Evolutionary conservation across 2,329 filamentous ascomycete species (phyloP).

Genomic region (Plectosphaerella plurivora): DNA sequence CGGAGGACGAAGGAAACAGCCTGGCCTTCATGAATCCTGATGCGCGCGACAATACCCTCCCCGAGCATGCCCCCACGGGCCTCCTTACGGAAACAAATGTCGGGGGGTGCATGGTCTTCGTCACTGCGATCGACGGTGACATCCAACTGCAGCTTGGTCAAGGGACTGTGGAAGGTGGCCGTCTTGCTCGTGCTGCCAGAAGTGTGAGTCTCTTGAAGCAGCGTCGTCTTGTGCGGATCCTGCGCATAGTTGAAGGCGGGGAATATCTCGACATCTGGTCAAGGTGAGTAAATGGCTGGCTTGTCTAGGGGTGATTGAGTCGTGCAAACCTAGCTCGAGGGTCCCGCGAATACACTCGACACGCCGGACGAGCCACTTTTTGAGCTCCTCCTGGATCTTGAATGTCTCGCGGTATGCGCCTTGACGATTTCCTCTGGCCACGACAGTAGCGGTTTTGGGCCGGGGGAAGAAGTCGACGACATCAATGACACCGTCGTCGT

Average conservation of each 20-base stretch:
- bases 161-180: constrained; percentile 57
- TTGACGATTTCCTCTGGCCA: constrained; percentile 39
- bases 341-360: constrained; percentile 68
- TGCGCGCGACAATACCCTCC: constrained; percentile 57
- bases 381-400: constrained; percentile 56
- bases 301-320: not conserved
- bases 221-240: constrained; percentile 55
- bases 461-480: constrained; percentile 73
- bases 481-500: constrained; percentile 70
- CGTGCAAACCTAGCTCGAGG: constrained; percentile 48
- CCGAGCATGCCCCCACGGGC: constrained; percentile 48
- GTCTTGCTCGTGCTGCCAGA: constrained; percentile 48
- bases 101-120: constrained; percentile 36
- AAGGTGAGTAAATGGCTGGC: not conserved
- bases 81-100: constrained; percentile 51
- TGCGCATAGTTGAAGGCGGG: constrained; percentile 69
- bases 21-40: constrained; percentile 62
- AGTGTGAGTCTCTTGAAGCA: constrained; percentile 39
- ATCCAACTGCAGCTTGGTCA: constrained; percentile 61
- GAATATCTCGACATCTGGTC: constrained; percentile 61
- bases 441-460: constrained; percentile 53
- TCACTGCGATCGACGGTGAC: constrained; percentile 61
- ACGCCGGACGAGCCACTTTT: constrained; percentile 66
- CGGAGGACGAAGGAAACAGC: constrained; percentile 65
- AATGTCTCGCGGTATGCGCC: constrained; percentile 50